A percentile compares a stretch with the other conserved stretches of the same genome.
These are phyloP conservation scores for Diplocarpon mali DNA, from an alignment of 2,329 filamentous ascomycete genomes.

Conservation along the genomic window DNA sequence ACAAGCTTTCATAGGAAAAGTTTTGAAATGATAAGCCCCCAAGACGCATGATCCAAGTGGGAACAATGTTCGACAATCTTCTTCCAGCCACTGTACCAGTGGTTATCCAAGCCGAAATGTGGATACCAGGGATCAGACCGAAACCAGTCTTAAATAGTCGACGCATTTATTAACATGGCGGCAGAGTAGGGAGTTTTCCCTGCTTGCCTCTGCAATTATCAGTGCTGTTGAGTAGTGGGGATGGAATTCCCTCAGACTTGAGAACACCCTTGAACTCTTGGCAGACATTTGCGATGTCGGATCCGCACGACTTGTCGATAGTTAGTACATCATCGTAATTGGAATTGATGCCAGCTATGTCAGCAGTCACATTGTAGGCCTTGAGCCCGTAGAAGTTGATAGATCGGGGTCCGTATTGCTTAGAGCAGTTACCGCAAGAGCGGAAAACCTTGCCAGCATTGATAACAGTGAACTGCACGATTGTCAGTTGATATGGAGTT, in stretches of 20 bases:
- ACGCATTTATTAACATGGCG: slow-evolving; percentile 6
- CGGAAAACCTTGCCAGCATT: slow-evolving; percentile 36
- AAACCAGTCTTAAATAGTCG: too few species aligned
- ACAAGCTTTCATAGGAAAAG: too few species aligned
- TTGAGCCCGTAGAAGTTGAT: slow-evolving; percentile 26
- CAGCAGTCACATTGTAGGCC: slow-evolving; percentile 24
- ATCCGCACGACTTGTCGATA: slow-evolving; percentile 19
- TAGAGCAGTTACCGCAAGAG: slow-evolving; percentile 35
- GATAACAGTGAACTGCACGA: slow-evolving; percentile 27
- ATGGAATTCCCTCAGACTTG: slow-evolving; percentile 7
- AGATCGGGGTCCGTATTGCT: slow-evolving; percentile 23
- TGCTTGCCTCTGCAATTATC: slow-evolving; percentile 9
- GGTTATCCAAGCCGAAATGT: too few species aligned
- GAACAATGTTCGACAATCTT: too few species aligned
- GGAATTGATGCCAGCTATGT: slow-evolving; percentile 30
- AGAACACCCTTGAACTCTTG: slow-evolving; percentile 17
- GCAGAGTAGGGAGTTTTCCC: slow-evolving; percentile 5
- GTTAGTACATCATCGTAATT: slow-evolving; percentile 30
- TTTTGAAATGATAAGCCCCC: too few species aligned
- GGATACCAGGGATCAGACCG: too few species aligned
- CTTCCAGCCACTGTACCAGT: too few species aligned
- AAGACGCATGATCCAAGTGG: too few species aligned
- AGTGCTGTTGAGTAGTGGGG: slow-evolving; percentile 6
- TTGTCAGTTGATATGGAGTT: neutral
- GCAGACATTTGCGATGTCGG: slow-evolving; percentile 13